Evolutionary conservation across 2,329 filamentous ascomycete species (phyloP), one percentile per base, ranked within the genome.

Genomic region (Endothia cerciana): DNA sequence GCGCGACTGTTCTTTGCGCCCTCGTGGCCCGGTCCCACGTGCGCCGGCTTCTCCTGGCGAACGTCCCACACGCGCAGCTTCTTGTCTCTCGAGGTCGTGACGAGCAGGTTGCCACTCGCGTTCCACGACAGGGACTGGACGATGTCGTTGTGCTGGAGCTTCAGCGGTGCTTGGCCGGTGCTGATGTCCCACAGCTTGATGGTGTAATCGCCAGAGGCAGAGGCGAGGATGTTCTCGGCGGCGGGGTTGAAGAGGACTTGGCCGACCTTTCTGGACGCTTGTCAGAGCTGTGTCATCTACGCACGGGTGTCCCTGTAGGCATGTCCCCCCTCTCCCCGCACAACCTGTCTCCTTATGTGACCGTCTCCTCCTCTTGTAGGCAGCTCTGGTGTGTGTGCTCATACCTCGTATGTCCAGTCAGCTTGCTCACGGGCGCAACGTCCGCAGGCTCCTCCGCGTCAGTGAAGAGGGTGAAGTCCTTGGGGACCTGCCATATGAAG

Each of bases 181-280:
- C 89, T 86, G 70, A 98, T 85, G 80, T 99, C 95, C 95, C 95
- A 99, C 62, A 99, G 81, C 83, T 97, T 98, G 80, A 98, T 87
- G 19, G 90, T 93, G 79, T 93, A 94, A 79, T 99, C 95, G 74
- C 94, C 95, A 17, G 95, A 98, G 45, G 94, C 91, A 38, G 94
- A 97, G 63, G 95, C 94, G 60, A 99, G 90, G 72, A 99, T 90
- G 79, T 96, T 97, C 76, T 97, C 93, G 73, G 95, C 95, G 51
- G 94, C 89, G 61, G 95, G 94, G 82, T 99, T 98, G 86, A 98
- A 99, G 63, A 97, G 87, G 71, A 99, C 94, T 79, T 99, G 95
- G 68, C 95, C 95, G 70, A 99, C 93, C 81, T 99, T 99, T 80
- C 94, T 96, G 77, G 68, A 78, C 72, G 17, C 25, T 17, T 25